Percentiles rank a stretch among this genome's conserved stretches.
Evolutionary conservation across 768 basidiomycete species (phyloP).

Genomic region (Trametes cingulata): DNA sequence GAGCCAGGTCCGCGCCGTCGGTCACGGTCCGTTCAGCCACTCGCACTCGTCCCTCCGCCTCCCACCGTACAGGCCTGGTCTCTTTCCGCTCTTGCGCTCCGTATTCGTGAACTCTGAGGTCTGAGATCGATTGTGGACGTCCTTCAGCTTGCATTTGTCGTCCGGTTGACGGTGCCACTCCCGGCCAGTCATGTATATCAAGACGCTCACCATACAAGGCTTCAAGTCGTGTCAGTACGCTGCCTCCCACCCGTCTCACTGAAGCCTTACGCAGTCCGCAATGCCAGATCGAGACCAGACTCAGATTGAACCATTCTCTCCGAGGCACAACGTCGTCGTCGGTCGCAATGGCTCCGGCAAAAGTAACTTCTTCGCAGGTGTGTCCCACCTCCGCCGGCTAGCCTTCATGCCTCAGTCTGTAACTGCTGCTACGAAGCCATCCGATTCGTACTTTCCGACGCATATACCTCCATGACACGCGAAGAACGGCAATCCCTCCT

Average conservation of each 20-base stretch:
- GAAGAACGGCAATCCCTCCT: slow-evolving; percentile 93
- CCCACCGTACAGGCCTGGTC: background rate
- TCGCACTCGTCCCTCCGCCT: background rate
- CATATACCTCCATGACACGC: slow-evolving; percentile 92
- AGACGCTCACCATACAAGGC: slow-evolving; percentile 88
- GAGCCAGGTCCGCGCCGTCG: background rate
- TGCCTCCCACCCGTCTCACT: too few species aligned
- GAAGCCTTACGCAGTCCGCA: background rate
- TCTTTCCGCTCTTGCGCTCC: background rate
- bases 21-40: background rate
- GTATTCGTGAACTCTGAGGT: too few species aligned
- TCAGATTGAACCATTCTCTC: slow-evolving; percentile 92
- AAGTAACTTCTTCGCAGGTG: slow-evolving; percentile 97
- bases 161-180: background rate
- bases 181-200: slow-evolving; percentile 69
- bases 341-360: slow-evolving; percentile 98
- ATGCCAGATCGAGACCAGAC: slow-evolving; percentile 79
- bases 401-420: too few species aligned
- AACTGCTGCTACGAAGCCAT: slow-evolving; percentile 40
- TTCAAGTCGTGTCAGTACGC: slow-evolving; percentile 88
- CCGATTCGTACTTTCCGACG: slow-evolving; percentile 96
- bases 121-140: too few species aligned
- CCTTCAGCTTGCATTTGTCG: background rate
- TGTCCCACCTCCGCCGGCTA: slow-evolving; percentile 29
- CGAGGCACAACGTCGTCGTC: slow-evolving; percentile 94